Conservation (phyloP, 2,329 filamentous ascomycete genomes). For the Apiospora arundinis region DNA sequence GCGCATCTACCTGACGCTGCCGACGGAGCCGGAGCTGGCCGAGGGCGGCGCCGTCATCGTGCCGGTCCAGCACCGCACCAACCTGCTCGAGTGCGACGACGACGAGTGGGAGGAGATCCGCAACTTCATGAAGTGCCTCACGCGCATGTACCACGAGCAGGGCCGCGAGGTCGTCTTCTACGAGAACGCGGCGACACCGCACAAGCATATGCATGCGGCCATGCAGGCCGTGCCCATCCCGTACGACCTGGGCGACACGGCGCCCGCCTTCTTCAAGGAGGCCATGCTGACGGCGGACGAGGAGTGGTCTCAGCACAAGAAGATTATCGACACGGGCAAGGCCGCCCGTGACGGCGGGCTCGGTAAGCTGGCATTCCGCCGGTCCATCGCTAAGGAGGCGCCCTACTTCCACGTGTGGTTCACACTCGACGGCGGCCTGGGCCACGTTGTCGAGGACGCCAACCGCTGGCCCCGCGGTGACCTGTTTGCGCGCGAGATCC, state of each 20-base stretch:
- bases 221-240: slow-evolving; percentile 88
- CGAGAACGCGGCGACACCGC: slow-evolving; percentile 88
- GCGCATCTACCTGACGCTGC: slow-evolving; percentile 84
- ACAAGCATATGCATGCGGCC: slow-evolving; percentile 81
- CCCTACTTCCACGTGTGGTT: slow-evolving; percentile 99
- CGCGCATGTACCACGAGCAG: slow-evolving; percentile 91
- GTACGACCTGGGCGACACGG: slow-evolving; percentile 87
- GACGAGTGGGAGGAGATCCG: slow-evolving; percentile 99
- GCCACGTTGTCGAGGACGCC: slow-evolving; percentile 89
- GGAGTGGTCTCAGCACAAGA: slow-evolving; percentile 95
- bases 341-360: slow-evolving; percentile 72
- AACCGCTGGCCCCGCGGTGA: slow-evolving; percentile 89
- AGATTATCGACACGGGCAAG: slow-evolving; percentile 83
- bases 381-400: slow-evolving; percentile 89
- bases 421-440: slow-evolving; percentile 86
- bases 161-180: slow-evolving; percentile 95
- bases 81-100: slow-evolving; percentile 96
- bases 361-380: slow-evolving; percentile 82
- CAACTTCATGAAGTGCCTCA: slow-evolving; percentile 98
- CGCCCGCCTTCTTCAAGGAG: slow-evolving; percentile 94
- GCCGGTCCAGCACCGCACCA: slow-evolving; percentile 83
- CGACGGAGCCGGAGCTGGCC: slow-evolving; percentile 86
- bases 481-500: slow-evolving; percentile 87
- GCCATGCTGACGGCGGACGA: slow-evolving; percentile 87
- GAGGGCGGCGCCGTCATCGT: slow-evolving; percentile 87